Percentiles rank a stretch among this genome's conserved stretches.
Evolutionary conservation across 1,284 basidiomycete species (phyloP).

Genomic region (Ustilago curta): DNA sequence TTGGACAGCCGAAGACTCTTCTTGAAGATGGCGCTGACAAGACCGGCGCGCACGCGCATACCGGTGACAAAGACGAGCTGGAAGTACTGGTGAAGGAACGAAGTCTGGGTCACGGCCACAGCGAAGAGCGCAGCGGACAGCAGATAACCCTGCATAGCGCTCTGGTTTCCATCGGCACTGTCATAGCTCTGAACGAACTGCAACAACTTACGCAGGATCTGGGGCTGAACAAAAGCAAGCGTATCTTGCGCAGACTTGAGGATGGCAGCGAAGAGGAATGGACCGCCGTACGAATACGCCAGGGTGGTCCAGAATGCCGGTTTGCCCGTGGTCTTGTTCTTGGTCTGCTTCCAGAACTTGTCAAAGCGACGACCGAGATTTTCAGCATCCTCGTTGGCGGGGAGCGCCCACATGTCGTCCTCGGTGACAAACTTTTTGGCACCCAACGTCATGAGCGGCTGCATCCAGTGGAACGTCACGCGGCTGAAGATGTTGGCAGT

Average conservation of each 20-base stretch:
- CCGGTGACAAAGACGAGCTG: slow-evolving; percentile 71
- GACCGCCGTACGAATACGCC: slow-evolving; percentile 72
- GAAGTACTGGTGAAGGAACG: slow-evolving; percentile 84
- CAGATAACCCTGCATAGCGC: slow-evolving; percentile 56
- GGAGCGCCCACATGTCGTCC: slow-evolving; percentile 84
- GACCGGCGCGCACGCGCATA: slow-evolving; percentile 83
- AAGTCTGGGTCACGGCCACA: slow-evolving; percentile 78
- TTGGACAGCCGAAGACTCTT: slow-evolving; percentile 75
- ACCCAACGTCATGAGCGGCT: slow-evolving; percentile 76
- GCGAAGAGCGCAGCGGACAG: slow-evolving; percentile 73
- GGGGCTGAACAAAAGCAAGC: slow-evolving; percentile 82
- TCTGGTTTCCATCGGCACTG: slow-evolving; percentile 27
- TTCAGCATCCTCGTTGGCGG: slow-evolving; percentile 73
- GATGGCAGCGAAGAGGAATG: slow-evolving; percentile 72
- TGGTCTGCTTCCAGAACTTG: slow-evolving; percentile 78
- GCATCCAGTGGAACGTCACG: slow-evolving; percentile 80
- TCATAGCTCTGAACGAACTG: slow-evolving; percentile 74
- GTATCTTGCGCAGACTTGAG: slow-evolving; percentile 55
- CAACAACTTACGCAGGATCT: slow-evolving; percentile 84
- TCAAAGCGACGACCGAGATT: slow-evolving; percentile 76
- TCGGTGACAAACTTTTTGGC: slow-evolving; percentile 83
- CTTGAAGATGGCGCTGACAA: slow-evolving; percentile 89
- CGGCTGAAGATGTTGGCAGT: slow-evolving; percentile 73
- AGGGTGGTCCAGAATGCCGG: slow-evolving; percentile 75
- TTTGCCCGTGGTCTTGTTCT: slow-evolving; percentile 78